Evolutionary conservation across 1,284 basidiomycete species (phyloP), one percentile per base, ranked within the genome.

Genomic region (Blastosporella zonata): DNA sequence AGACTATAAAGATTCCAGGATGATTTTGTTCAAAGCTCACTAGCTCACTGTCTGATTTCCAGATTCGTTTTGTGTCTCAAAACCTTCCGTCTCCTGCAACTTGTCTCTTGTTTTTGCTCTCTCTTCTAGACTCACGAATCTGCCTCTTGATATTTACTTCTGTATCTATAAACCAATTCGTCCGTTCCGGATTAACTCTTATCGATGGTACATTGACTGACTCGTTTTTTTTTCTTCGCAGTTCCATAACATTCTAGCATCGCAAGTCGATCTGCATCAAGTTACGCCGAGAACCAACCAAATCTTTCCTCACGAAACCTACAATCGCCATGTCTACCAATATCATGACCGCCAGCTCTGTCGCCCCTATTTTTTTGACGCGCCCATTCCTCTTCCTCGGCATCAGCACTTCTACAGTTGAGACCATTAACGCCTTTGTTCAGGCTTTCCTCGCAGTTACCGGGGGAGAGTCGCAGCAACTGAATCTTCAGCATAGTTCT

Each of bases 371-470:
- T 8, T 87, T 81, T 69, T 69, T 89, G 61, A 86, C 82, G 23
- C 77, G 78, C 31, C 78, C 82, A 43, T 74, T 89, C 55, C 67
- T 78, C 58, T 62, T 71, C 43, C 43, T 53, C 15, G 48, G 45
- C 13, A 67, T 71, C 43, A 74, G 80, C 62, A 63, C 80, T 27
- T 68, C 78, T 12, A 64, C 73, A 13, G 43, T 45, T 40, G 31
- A 43, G 18, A 7, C 23, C 46, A 77, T 76, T 51, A 69, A 85
- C 62, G 68, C 73, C 55, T 74, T 75, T 58, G 73, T 89, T 49
- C 81, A 84, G 62, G 67, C 77, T 45, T 69, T 82, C 47, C 79
- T 89, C 53, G 77, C 81, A 66, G 72, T 78, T 33, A 81, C 81
- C 2, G 23, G 31, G 28, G 37, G 33, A 10, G 28, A 46, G 12